Conservation (phyloP, 805 yeast species). For the Pichia californica region DNA sequence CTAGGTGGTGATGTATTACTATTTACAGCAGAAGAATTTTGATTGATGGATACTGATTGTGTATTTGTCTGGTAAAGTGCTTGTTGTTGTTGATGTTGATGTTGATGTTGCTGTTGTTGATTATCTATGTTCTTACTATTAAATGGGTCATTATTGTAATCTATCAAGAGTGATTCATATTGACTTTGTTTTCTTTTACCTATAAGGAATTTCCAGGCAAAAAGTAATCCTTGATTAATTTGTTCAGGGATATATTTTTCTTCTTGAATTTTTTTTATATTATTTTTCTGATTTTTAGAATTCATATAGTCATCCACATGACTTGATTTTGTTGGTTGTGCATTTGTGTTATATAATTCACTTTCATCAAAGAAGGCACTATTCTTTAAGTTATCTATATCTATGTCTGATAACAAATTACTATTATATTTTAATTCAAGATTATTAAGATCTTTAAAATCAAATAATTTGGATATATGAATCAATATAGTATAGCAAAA, state of each 20-base stretch:
- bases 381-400: slow-evolving; percentile 24
- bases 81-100: too few species aligned
- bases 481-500: slow-evolving; percentile 21
- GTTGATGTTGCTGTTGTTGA: background rate
- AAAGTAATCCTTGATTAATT: slow-evolving; percentile 12
- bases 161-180: slow-evolving; percentile 40
- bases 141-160: slow-evolving; percentile 25
- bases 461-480: slow-evolving; percentile 21
- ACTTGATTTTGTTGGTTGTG: slow-evolving; percentile 12
- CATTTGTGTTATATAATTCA: slow-evolving; percentile 6
- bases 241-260: slow-evolving; percentile 11
- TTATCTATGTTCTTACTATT: background rate
- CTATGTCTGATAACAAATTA: slow-evolving; percentile 32
- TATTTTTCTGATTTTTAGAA: background rate
- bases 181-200: slow-evolving; percentile 44
- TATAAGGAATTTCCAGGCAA: slow-evolving; percentile 43
- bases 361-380: slow-evolving; percentile 30
- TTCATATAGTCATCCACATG: slow-evolving; percentile 13
- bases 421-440: slow-evolving; percentile 26
- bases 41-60: too few species aligned
- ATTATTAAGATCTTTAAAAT: slow-evolving; percentile 17
- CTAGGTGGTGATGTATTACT: background rate
- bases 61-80: too few species aligned
- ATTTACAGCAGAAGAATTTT: background rate
- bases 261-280: background rate